A percentile compares a stretch with the other conserved stretches of the same genome.
These are phyloP conservation scores for Skeletonema menzelii DNA, from an alignment of 108 stramenopile species.

Conservation along the genomic window DNA sequence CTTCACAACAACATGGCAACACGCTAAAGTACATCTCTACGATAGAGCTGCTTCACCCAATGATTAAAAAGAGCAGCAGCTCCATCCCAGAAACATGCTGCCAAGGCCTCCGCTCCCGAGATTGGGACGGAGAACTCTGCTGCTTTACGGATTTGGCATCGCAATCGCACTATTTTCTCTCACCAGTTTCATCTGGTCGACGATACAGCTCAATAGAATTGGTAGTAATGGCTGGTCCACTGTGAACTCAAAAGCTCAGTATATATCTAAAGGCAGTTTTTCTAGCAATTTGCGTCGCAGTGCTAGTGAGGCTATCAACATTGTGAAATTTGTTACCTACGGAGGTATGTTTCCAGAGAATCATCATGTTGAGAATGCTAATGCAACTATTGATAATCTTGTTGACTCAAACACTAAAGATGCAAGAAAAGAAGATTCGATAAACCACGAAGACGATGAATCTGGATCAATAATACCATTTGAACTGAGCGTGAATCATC, in stretches of 20 bases:
- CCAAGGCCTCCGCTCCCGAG: background rate
- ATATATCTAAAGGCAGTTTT: background rate
- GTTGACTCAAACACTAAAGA: background rate
- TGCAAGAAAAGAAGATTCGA: background rate
- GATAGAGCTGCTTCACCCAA: background rate
- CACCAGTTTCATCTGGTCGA: background rate
- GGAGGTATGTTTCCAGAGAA: background rate
- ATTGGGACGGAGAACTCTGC: background rate
- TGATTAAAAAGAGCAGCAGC: background rate
- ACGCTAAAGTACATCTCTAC: no score
- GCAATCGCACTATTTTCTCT: background rate
- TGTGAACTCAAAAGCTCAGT: background rate
- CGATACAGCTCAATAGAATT: background rate
- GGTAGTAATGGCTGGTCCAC: background rate
- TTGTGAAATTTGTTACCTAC: background rate
- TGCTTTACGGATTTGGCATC: background rate
- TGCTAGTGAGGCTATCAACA: background rate
- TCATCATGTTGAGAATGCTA: background rate
- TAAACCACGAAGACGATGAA: background rate
- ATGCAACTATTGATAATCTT: background rate
- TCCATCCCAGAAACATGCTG: background rate
- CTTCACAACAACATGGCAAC: no score
- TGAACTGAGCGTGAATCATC: constrained; percentile 37
- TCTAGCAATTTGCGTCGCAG: background rate
- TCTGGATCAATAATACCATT: constrained; percentile 20